Conservation (phyloP, 2,329 filamentous ascomycete genomes). For the Geoglossum cookeanum region DNA sequence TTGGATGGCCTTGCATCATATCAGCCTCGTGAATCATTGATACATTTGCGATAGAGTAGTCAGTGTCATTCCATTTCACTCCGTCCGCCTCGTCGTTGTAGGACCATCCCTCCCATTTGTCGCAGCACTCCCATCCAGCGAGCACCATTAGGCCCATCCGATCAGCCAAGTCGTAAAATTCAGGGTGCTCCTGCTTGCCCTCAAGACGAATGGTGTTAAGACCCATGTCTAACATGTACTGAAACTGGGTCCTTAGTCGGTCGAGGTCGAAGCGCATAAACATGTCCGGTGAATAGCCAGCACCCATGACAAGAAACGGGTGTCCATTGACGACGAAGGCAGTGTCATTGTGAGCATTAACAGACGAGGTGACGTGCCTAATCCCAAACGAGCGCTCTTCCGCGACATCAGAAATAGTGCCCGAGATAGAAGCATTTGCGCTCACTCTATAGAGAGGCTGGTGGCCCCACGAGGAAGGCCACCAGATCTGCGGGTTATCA, state of each 20-base stretch:
- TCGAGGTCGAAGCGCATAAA: constrained; percentile 37
- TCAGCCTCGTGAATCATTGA: constrained; percentile 40
- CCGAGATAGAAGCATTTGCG: constrained; percentile 14
- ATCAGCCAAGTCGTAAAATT: constrained; percentile 40
- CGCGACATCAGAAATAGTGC: constrained; percentile 18
- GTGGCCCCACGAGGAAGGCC: constrained; percentile 39
- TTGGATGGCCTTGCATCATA: constrained; percentile 41
- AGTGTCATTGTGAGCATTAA: constrained; percentile 35
- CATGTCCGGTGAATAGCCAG: constrained; percentile 40
- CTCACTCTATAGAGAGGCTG: constrained; percentile 31
- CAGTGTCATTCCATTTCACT: constrained; percentile 29
- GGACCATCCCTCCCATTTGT: constrained; percentile 46
- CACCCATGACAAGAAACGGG: constrained; percentile 41
- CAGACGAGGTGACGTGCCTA: constrained; percentile 30
- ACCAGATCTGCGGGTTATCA: constrained; percentile 35
- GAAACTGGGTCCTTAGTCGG: constrained; percentile 30
- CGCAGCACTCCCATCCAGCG: constrained; percentile 46
- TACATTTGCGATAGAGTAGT: constrained; percentile 34
- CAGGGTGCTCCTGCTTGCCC: constrained; percentile 43
- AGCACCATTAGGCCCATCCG: constrained; percentile 41
- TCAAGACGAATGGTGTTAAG: constrained; percentile 45
- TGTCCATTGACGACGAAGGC: constrained; percentile 36
- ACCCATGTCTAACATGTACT: constrained; percentile 39
- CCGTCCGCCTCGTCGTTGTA: constrained; percentile 36
- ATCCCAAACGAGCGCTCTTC: constrained; percentile 29